A percentile compares a stretch with the other conserved stretches of the same genome.
Conservation (phyloP, 805 yeast species). For the Sugiyamaella chiloensis region DNA sequence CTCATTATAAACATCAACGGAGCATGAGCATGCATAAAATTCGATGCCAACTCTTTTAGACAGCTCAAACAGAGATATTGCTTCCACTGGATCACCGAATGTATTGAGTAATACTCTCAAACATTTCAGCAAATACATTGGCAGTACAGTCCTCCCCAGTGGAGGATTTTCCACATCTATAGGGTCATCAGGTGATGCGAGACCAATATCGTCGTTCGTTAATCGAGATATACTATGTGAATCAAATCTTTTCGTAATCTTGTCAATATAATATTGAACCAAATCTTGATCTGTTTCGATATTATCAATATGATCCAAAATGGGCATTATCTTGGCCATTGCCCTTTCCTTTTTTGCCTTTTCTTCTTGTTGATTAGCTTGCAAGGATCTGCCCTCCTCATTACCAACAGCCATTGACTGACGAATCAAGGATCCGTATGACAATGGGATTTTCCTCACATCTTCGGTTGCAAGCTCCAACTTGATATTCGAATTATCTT, state of each 20-base stretch:
- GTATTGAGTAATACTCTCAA: conserved; percentile 21
- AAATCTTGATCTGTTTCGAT: conserved; percentile 28
- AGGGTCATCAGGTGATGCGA: background rate
- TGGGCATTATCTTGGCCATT: conserved; percentile 13
- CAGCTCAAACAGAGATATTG: conserved; percentile 37
- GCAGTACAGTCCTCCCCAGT: conserved; percentile 10
- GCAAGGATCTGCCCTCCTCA: background rate
- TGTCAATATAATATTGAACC: conserved; percentile 22
- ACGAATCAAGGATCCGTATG: conserved; percentile 16
- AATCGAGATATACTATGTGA: background rate
- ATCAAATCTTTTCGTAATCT: conserved; percentile 15
- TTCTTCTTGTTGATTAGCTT: background rate
- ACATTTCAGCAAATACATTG: conserved; percentile 21
- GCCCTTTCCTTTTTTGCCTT: background rate
- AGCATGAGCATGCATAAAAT: conserved; percentile 38
- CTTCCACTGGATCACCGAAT: conserved; percentile 33
- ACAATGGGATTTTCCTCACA: conserved; percentile 19
- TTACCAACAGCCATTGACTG: conserved; percentile 2
- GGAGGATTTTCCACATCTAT: conserved; percentile 17
- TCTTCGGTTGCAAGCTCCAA: conserved; percentile 20
- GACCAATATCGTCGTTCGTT: background rate
- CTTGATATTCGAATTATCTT: conserved; percentile 10
- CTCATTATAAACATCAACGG: conserved; percentile 39
- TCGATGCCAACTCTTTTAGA: conserved; percentile 36
- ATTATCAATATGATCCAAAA: conserved; percentile 23